Evolutionary conservation across 2,329 filamentous ascomycete genomes (phyloP).

Genomic region (Pseudogymnoascus sp.): DNA sequence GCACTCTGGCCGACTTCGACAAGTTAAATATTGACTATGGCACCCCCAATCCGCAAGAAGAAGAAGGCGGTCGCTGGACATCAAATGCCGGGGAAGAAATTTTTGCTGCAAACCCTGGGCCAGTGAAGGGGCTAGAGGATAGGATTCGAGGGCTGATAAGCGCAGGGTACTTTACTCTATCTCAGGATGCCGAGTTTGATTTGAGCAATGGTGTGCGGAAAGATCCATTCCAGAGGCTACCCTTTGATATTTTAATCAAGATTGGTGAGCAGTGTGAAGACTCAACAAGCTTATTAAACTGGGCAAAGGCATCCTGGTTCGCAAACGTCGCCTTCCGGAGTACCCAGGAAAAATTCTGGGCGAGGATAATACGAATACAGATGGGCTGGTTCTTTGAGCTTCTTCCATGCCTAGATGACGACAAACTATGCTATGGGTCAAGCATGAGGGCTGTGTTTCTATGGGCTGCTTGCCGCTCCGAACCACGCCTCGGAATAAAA

Average conservation of each 20-base stretch:
- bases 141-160: neutral
- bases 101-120: neutral
- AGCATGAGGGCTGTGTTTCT: constrained; percentile 14
- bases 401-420: neutral
- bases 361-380: neutral
- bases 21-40: neutral
- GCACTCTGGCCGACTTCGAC: neutral
- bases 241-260: no score
- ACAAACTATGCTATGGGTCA: neutral
- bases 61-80: neutral
- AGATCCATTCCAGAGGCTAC: no score
- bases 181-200: neutral
- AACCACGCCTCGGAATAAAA: constrained; percentile 20
- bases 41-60: neutral
- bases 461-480: constrained; percentile 24
- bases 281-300: neutral
- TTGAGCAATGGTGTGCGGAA: no score
- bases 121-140: neutral
- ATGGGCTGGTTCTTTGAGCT: neutral
- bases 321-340: neutral
- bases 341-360: neutral
- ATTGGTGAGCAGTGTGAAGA: neutral
- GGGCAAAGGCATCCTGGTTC: neutral
- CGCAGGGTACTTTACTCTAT: neutral
- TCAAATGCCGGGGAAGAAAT: neutral